Base-by-base conservation (phyloP, 208 protist species). In the Angomonas ambiguus region DNA sequence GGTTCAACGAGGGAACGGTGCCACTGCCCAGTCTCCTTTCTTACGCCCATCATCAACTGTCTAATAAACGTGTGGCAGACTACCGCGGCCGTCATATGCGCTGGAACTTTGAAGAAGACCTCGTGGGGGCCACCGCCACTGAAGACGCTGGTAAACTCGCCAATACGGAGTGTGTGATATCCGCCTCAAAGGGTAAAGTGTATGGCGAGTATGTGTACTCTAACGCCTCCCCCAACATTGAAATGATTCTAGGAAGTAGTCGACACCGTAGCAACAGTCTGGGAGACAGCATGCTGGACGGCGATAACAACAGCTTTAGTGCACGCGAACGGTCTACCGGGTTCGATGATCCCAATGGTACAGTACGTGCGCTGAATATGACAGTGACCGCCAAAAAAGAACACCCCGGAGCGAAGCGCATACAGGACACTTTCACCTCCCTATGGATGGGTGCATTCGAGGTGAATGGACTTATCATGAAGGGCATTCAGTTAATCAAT, bases 1-100 rank as follows among this genome's bases (percentile, higher is more conserved):
- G 98, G 98, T 99, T 99, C 80, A 96, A 79, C 67, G 95, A 98
- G 45, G 95, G 97, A 51, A 88, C 91, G 51, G 97, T 99, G 71
- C 80, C 98, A 31, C 85, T 98, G 28, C 55, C 88, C 10, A 80
- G 88, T 48, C 66, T 93, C 42, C 74, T 96, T 30, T 56, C 71
- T 25, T 81, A 78, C 71, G 68, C 77, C 1, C 65, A 79, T 59
- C 67, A 79, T 32, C 78, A 79, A 51, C 72, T 87, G 63, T 56
- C 72, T 58, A 58, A 77, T n/a, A 68, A 76, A 48, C 79, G 72
- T 2, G 67, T 91, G 53, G 75, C 72, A 42, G 79, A 87, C 67
- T 65, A 53, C 11, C 77, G 76, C 30, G 84, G 84, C 22, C 76
- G 84, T 22, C 84, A 73, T 49, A 35, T 80, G 55, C 73, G 76